A percentile compares a stretch with the other conserved stretches of the same genome.
These are phyloP conservation scores for Onygenales sp. DNA, from an alignment of 2,329 filamentous ascomycete genomes.

Conservation along the genomic window DNA sequence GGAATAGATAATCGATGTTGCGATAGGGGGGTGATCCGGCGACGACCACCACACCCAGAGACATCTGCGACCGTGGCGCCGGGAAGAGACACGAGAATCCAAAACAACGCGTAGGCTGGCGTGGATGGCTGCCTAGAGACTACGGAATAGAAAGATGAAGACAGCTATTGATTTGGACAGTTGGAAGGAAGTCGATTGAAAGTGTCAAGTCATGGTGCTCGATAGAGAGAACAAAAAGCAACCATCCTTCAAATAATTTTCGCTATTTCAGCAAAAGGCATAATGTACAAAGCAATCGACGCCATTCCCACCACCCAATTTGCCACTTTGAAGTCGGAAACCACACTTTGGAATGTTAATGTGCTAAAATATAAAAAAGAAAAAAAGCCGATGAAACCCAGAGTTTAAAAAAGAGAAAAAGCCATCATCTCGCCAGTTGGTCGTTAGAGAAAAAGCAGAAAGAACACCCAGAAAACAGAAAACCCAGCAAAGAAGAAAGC, in stretches of 20 bases:
- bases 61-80: too few relatives aligned
- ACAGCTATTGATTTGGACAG: too few relatives aligned
- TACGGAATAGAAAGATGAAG: background rate
- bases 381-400: background rate
- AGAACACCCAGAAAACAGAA: conserved; percentile 21
- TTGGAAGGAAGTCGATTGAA: too few relatives aligned
- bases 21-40: too few relatives aligned
- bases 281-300: conserved; percentile 5
- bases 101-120: too few relatives aligned
- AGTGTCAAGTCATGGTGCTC: background rate
- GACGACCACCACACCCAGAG: too few relatives aligned
- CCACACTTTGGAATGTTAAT: background rate
- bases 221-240: background rate
- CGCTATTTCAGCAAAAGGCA: conserved; percentile 8
- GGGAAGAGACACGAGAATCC: too few relatives aligned
- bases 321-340: background rate
- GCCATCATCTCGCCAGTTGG: background rate
- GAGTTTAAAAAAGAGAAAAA: background rate
- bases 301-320: conserved; percentile 8
- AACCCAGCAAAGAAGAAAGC: conserved; percentile 18
- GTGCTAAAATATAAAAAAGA: background rate
- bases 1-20: too few relatives aligned
- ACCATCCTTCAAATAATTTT: too few relatives aligned
- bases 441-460: conserved; percentile 4
- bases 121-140: background rate